These are phyloP conservation scores for Crepidotus variabilis DNA, from an alignment of 768 basidiomycete species.

Conservation along the genomic window DNA sequence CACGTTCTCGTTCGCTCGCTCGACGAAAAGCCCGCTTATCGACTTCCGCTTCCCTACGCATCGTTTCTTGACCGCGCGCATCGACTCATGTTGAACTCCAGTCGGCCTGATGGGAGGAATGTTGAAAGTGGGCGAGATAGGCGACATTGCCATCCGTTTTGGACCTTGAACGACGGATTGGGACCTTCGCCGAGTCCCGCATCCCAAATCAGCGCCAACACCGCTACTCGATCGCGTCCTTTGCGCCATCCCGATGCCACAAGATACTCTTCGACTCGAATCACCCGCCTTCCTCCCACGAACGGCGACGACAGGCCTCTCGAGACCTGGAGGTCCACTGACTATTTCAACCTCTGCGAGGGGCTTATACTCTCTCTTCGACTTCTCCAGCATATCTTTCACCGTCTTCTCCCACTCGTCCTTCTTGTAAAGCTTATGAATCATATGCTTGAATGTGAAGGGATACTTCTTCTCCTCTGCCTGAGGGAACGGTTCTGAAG, in stretches of 20 bases:
- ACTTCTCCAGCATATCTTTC: conserved; percentile 47
- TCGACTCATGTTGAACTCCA: conserved; percentile 4
- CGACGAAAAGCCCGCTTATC: conserved; percentile 20
- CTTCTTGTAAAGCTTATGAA: conserved; percentile 60
- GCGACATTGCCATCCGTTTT: neutral
- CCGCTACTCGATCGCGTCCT: conserved; percentile 14
- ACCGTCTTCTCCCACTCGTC: conserved; percentile 59
- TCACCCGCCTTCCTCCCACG: neutral
- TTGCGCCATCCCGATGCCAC: neutral
- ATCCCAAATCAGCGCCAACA: conserved; percentile 4
- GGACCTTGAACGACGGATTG: conserved; percentile 24
- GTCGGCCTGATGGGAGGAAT: neutral
- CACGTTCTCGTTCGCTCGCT: conserved; percentile 6
- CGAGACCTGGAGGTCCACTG: neutral
- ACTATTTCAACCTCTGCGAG: conserved; percentile 33
- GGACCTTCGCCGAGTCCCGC: conserved; percentile 3
- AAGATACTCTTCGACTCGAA: neutral
- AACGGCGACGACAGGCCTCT: neutral
- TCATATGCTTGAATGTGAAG: conserved; percentile 67
- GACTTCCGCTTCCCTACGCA: conserved; percentile 52
- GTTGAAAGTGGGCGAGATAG: neutral
- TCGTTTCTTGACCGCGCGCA: conserved; percentile 48
- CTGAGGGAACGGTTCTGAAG: conserved; percentile 39
- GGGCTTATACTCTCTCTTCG: conserved; percentile 54
- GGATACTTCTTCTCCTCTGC: conserved; percentile 35